Percentiles rank a stretch among this genome's conserved stretches.
phyloP scores from a whole-genome alignment of 768 basidiomycete genomes.

The Suillus ampliporus region DNA sequence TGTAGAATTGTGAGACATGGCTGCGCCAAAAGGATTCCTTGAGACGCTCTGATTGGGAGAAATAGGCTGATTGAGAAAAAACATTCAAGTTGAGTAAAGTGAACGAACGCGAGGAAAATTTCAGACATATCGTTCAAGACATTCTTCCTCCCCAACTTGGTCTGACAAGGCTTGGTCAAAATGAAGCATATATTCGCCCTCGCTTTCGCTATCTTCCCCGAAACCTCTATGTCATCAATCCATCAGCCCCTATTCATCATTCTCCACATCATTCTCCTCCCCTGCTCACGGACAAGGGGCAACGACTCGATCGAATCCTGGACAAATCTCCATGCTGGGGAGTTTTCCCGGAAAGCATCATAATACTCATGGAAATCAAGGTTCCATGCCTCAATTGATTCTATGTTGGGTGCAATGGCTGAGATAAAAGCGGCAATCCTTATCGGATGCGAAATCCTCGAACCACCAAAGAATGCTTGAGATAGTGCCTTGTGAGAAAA shows the following conservation, averaged over 20 bases:
- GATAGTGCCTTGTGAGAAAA: constrained; percentile 1
- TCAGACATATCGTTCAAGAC: not conserved
- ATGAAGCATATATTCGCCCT: not conserved
- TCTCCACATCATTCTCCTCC: not conserved
- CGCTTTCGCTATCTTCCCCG: not conserved
- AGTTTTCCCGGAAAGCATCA: constrained; percentile 20
- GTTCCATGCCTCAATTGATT: constrained; percentile 32
- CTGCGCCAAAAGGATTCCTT: too few species aligned
- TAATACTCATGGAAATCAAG: not conserved
- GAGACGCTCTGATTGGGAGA: too few species aligned
- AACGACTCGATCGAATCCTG: constrained; percentile 27
- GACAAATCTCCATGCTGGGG: constrained; percentile 31
- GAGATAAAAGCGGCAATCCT: constrained; percentile 30
- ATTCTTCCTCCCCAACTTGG: not conserved
- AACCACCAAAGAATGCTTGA: not conserved
- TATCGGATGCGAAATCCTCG: not conserved
- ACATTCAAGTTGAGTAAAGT: too few species aligned
- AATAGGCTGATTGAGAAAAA: too few species aligned
- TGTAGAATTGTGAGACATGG: too few species aligned
- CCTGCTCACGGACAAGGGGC: constrained; percentile 12
- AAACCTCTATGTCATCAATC: not conserved
- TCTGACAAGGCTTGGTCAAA: not conserved
- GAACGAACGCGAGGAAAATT: too few species aligned
- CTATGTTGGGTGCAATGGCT: constrained; percentile 33
- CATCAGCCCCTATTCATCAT: not conserved